Evolutionary conservation across 192 early-diverging fungal genomes (phyloP).

Genomic region (Backusella tarrabulga): DNA sequence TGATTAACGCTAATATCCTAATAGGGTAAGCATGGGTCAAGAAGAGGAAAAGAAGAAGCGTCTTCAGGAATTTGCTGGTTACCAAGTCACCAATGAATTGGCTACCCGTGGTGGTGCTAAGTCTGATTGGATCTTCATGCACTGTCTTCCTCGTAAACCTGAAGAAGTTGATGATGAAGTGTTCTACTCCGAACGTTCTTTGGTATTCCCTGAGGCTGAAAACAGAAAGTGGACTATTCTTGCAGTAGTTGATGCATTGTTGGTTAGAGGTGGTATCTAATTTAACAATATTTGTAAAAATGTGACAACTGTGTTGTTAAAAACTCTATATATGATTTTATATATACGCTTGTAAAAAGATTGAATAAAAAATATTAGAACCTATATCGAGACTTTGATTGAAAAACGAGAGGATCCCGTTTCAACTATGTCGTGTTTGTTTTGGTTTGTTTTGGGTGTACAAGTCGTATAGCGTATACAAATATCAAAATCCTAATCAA

Average conservation of each 20-base stretch:
- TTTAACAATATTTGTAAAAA: not conserved
- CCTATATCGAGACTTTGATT: not conserved
- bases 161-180: slow-evolving; percentile 99
- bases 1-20: not conserved
- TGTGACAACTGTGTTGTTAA: slow-evolving; percentile 4
- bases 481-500: not conserved
- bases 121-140: slow-evolving; percentile 95
- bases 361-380: slow-evolving; percentile 5
- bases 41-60: slow-evolving; percentile 87
- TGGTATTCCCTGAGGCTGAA: slow-evolving; percentile 97
- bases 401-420: not conserved
- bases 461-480: not conserved
- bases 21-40: slow-evolving; percentile 94
- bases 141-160: slow-evolving; percentile 94
- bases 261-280: slow-evolving; percentile 58
- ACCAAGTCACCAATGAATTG: slow-evolving; percentile 87
- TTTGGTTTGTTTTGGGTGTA: not conserved
- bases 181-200: slow-evolving; percentile 86
- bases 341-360: slow-evolving; percentile 9
- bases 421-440: not conserved
- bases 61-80: slow-evolving; percentile 82
- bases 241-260: slow-evolving; percentile 70
- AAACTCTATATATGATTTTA: not conserved
- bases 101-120: slow-evolving; percentile 75
- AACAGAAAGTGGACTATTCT: slow-evolving; percentile 99